These are phyloP conservation scores for Leptographium wingfieldii DNA, from an alignment of 2,329 filamentous ascomycete genomes.

Conservation along the genomic window DNA sequence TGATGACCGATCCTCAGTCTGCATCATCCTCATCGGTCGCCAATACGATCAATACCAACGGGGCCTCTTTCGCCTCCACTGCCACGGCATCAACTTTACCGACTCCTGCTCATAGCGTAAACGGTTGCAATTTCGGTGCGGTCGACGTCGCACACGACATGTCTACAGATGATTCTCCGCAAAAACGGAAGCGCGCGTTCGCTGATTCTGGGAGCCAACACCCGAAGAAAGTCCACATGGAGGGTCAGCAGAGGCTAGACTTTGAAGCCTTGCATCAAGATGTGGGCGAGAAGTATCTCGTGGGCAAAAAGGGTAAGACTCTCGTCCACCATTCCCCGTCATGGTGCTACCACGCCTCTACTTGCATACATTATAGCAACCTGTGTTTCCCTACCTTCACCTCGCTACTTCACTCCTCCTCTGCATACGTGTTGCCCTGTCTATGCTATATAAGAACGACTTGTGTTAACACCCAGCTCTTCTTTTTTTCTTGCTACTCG, in stretches of 20 bases:
- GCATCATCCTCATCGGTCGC: conserved; percentile 12
- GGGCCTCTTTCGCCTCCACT: conserved; percentile 34
- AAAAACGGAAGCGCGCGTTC: conserved; percentile 49
- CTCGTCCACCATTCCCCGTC: neutral
- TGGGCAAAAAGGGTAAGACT: conserved; percentile 53
- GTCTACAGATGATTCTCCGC: conserved; percentile 34
- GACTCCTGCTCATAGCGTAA: conserved; percentile 51
- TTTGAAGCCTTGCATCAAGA: conserved; percentile 54
- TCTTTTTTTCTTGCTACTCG: neutral
- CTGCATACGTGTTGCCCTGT: neutral
- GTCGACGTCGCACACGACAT: conserved; percentile 30
- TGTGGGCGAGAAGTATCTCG: conserved; percentile 54
- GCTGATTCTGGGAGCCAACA: conserved; percentile 44
- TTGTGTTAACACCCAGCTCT: conserved; percentile 29
- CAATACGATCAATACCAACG: conserved; percentile 28
- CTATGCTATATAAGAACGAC: neutral
- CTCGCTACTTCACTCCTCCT: neutral
- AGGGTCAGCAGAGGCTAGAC: conserved; percentile 42
- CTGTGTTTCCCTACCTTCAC: neutral
- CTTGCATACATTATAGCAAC: neutral
- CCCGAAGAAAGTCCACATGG: conserved; percentile 50
- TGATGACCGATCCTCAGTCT: conserved; percentile 37
- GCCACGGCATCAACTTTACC: conserved; percentile 38
- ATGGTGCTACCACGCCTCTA: neutral
- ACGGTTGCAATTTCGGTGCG: conserved; percentile 34